These are phyloP conservation scores for Diaporthe sp. DNA, from an alignment of 2,329 filamentous ascomycete genomes.

Conservation along the genomic window DNA sequence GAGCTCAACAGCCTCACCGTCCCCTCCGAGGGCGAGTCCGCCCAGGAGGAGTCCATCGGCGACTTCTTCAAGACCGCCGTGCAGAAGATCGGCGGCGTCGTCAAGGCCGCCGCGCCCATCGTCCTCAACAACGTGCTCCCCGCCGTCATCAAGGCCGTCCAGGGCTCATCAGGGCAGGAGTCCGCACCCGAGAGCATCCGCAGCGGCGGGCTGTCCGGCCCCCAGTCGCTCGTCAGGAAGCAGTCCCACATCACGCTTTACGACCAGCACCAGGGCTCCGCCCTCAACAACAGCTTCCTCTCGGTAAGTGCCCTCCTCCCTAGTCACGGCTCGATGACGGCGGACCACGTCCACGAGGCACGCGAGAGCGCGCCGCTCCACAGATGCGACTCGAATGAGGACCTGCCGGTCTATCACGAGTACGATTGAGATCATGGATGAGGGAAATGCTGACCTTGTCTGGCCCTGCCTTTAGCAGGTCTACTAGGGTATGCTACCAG, in stretches of 20 bases:
- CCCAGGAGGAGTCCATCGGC: neutral
- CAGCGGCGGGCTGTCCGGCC: neutral
- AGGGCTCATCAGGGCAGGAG: neutral
- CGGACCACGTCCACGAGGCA: neutral
- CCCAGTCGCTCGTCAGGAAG: neutral
- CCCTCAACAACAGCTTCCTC: neutral
- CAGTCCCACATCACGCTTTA: neutral
- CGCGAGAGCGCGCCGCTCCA: neutral
- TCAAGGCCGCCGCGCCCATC: neutral
- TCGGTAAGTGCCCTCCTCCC: conserved; percentile 3
- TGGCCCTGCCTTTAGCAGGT: neutral
- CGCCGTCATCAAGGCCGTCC: conserved; percentile 3
- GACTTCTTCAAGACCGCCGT: neutral
- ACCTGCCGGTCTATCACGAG: neutral
- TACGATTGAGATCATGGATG: neutral
- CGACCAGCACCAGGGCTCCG: neutral
- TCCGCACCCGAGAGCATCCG: neutral
- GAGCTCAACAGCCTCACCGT: neutral
- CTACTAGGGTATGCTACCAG: neutral
- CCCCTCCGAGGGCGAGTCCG: neutral
- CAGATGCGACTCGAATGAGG: neutral
- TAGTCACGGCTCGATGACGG: neutral
- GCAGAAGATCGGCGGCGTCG: neutral
- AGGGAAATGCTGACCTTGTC: neutral
- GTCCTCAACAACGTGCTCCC: neutral